Evolutionary conservation across 1,139 yeast species (phyloP), one percentile per base, ranked within the genome.

Genomic region (Petasospora fabianii): DNA sequence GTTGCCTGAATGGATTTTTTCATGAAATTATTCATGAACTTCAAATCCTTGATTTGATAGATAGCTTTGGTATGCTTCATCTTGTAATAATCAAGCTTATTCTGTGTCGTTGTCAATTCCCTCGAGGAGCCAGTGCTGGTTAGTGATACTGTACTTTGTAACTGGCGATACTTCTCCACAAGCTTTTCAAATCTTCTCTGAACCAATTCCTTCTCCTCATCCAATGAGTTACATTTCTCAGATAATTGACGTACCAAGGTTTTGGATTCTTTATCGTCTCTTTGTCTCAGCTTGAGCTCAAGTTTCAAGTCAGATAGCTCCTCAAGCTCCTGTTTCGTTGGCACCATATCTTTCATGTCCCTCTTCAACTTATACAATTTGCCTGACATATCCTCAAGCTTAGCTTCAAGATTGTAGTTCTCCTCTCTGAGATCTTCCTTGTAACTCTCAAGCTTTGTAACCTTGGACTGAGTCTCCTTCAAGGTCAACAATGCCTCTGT

Each of bases 1-100:
- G 75, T 69, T 36, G 68, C 65, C 39, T 66, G 68, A 32, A 78
- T 66, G 17, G 78, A 69, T 33, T 65, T 57, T 37, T 68, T 58
- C 43, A 75, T 66, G 52, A 70, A 79, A 12, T 64, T 55, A 48
- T 77, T 73, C 68, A 77, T 68, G 49, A 74, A 65, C 44, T 64
- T 67, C 46, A 79, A 66, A 52, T 80, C 86, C 60, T 41, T 73
- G 60, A 52, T 63, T 59, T 42, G 49, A 44, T 46, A 61, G 13
- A 43, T 14, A 11, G 48, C 48, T 32, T 53, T 50, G 14, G 53
- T 55, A 29, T 46, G 48, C 41, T 54, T 54, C 48, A 55, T 53
- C 27, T 48, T 44, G 44, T 51, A 54, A 35, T 46, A 42, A 22
- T 54, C 52, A 34, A 47, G 46, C 43, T 54, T 49, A 32, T 47